Conservation (phyloP, 805 yeast genomes). For the Maudiozyma saulgeensis region DNA sequence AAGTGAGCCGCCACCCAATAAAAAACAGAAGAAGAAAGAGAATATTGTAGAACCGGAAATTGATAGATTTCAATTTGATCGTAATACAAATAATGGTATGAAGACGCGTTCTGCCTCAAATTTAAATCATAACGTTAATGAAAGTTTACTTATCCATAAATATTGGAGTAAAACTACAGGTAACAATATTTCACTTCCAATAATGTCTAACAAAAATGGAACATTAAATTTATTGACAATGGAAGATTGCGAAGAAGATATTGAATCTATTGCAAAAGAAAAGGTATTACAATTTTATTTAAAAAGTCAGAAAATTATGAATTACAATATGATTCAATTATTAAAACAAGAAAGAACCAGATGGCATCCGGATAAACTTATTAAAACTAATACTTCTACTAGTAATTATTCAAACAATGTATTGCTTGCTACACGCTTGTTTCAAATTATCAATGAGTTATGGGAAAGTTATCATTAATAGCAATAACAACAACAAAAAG, state of each 20-base stretch:
- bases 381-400: not conserved
- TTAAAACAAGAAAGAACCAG: slow-evolving; percentile 43
- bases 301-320: slow-evolving; percentile 3
- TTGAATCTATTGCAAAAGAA: not conserved
- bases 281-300: slow-evolving; percentile 7
- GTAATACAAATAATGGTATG: not conserved
- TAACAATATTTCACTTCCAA: too few species aligned
- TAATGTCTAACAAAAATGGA: too few species aligned
- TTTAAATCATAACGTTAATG: too few species aligned
- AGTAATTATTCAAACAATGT: not conserved
- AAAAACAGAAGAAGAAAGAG: slow-evolving; percentile 1
- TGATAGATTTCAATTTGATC: slow-evolving; percentile 3
- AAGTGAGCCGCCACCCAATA: not conserved
- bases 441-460: slow-evolving; percentile 35
- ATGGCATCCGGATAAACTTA: slow-evolving; percentile 60
- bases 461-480: slow-evolving; percentile 23
- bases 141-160: too few species aligned
- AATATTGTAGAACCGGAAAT: not conserved
- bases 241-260: too few species aligned
- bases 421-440: slow-evolving; percentile 30
- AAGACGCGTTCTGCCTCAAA: not conserved
- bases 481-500: not conserved
- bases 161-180: too few species aligned
- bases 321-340: slow-evolving; percentile 6
- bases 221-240: too few species aligned